phyloP scores from a whole-genome alignment of 305 asterid species.

The Galium porrigens region DNA sequence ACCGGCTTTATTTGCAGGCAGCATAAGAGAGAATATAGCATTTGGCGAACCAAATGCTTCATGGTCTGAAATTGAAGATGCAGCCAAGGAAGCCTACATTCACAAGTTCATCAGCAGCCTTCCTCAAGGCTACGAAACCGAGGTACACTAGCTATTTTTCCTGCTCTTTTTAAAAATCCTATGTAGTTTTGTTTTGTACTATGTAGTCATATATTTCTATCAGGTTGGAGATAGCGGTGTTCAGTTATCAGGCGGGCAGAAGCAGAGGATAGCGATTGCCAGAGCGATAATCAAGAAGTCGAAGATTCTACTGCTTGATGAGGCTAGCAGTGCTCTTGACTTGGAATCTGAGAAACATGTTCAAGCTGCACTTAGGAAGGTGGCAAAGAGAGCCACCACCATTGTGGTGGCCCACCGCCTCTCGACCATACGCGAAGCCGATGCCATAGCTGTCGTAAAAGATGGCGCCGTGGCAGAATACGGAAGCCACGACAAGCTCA shows the following conservation, averaged over 20 bases:
- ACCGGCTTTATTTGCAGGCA: constrained; percentile 65
- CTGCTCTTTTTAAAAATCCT: neutral
- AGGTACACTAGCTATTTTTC: constrained; percentile 26
- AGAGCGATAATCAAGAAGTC: constrained; percentile 59
- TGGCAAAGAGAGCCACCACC: constrained; percentile 47
- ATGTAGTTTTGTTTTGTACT: neutral
- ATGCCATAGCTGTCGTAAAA: constrained; percentile 45
- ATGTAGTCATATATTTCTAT: neutral
- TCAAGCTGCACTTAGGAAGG: constrained; percentile 45
- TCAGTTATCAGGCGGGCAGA: constrained; percentile 82
- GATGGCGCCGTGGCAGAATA: constrained; percentile 56
- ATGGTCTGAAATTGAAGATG: constrained; percentile 66
- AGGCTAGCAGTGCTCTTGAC: constrained; percentile 81
- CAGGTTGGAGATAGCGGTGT: constrained; percentile 30
- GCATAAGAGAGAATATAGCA: constrained; percentile 58
- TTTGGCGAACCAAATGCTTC: constrained; percentile 54
- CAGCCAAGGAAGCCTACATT: constrained; percentile 65
- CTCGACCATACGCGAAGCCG: constrained; percentile 56
- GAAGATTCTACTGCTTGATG: constrained; percentile 50
- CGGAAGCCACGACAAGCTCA: constrained; percentile 50
- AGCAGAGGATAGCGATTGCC: constrained; percentile 79
- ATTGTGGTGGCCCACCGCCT: constrained; percentile 76
- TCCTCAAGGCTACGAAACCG: constrained; percentile 77
- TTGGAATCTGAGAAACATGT: constrained; percentile 65
- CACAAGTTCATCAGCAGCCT: constrained; percentile 66